Evolutionary conservation across 176 grass and related monocot genomes (phyloP).

Genomic region (Chloris gayana): DNA sequence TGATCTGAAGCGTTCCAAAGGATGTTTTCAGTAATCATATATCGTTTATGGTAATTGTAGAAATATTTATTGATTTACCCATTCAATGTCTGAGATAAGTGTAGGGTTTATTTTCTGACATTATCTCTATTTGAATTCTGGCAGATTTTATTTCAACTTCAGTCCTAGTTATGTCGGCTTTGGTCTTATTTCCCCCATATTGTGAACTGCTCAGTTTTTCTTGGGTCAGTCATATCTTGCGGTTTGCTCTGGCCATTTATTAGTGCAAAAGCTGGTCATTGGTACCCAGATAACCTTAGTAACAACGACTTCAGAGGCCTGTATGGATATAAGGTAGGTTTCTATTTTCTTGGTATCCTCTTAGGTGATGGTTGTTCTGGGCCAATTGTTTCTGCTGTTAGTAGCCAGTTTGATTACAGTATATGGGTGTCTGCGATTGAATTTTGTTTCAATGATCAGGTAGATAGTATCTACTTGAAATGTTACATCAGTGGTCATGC

Average conservation of each 20-base stretch:
- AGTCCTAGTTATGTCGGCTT: slow-evolving; percentile 62
- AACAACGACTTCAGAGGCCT: slow-evolving; percentile 54
- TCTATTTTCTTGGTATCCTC: not conserved
- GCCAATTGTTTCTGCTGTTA: not conserved
- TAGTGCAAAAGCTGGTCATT: slow-evolving; percentile 39
- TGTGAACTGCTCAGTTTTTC: slow-evolving; percentile 57
- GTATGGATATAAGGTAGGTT: slow-evolving; percentile 53
- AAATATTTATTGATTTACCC: not conserved
- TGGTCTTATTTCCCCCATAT: slow-evolving; percentile 58
- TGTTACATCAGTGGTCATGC: not conserved
- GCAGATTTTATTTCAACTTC: slow-evolving; percentile 57
- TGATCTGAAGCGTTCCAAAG: not conserved
- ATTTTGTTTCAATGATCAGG: too few relatives aligned
- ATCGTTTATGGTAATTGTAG: too few relatives aligned
- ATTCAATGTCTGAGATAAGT: slow-evolving; percentile 14
- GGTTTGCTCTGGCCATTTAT: slow-evolving; percentile 61
- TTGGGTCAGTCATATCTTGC: slow-evolving; percentile 54
- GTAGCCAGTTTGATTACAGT: not conserved
- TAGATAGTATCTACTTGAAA: too few relatives aligned
- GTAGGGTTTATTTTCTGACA: not conserved
- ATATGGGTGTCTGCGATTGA: too few relatives aligned
- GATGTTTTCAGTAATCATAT: not conserved
- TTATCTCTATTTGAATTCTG: not conserved
- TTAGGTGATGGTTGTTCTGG: too few relatives aligned
- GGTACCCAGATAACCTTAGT: slow-evolving; percentile 58